Base-by-base conservation (phyloP, 768 basidiomycete species). In the Amanita pseudoporphyria region DNA sequence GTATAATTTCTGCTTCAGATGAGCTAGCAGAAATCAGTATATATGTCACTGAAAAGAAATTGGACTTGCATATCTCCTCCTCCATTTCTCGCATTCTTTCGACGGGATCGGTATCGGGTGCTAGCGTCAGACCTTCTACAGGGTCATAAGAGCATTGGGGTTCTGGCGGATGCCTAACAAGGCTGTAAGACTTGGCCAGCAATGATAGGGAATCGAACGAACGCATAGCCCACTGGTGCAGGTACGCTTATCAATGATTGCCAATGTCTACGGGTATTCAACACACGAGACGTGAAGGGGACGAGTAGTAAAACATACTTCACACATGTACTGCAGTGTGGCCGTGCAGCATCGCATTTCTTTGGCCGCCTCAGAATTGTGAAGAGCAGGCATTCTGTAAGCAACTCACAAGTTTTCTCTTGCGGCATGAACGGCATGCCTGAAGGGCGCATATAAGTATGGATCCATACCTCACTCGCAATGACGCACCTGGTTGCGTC, bases 331-430 rank as follows among this genome's bases (percentile, higher is more conserved):
- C 79, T 75, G 61, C 88, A 92, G 62, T 90, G 86, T 10, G 88
- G 88, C 54, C 89, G 82, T 36, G 82, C 76, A 36, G 88, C 88
- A 64, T 92, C 88, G 56, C 88, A 92, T 84, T 89, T 90, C 87
- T 91, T 43, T 5, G 37, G 2, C 33, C 35, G n/a, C 43, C 54
- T 48, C 43, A 45, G 51, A 45, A 16, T 32, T 37, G 39, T 13
- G 39, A 19, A 6, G 31, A 28, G 19, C 40, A 21, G 13, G 28
- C 24, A 16, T 44, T 18, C 10, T 21, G 47, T 30, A 30, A 16
- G n/a, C 9, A 37, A 69, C 82, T 52, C 66, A 89, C 88, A 57
- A 91, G 76, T 65, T 91, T 91, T 64, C 86, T 72, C 64, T 81
- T 88, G 54, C 88, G 81, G 67, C 88, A 91, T 40, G 86, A 79